phyloP scores from a whole-genome alignment of 192 early-diverging fungal species.

The Phycomyces nitens region DNA sequence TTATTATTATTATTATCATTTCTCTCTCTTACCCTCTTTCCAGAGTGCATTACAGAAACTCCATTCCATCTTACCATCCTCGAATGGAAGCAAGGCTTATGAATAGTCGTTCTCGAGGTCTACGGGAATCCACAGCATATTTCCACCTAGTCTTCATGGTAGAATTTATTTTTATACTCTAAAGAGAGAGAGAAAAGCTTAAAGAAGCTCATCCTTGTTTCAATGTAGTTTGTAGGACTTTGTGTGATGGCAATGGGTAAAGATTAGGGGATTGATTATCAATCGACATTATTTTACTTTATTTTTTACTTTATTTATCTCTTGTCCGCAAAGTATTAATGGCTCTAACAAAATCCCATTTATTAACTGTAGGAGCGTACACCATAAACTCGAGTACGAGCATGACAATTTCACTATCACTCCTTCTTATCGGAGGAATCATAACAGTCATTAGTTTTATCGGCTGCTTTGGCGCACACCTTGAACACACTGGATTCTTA shows the following conservation, averaged over 20 bases:
- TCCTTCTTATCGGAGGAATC: conserved; percentile 12
- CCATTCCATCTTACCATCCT: neutral
- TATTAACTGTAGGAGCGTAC: conserved; percentile 15
- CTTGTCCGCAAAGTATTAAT: conserved; percentile 1
- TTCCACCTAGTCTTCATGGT: conserved; percentile 18
- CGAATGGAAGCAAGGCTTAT: conserved; percentile 9
- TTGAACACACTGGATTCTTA: conserved; percentile 21
- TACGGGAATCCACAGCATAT: conserved; percentile 15
- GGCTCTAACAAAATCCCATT: too few relatives aligned
- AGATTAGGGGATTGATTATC: too few relatives aligned
- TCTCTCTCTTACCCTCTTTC: neutral
- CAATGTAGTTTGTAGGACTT: conserved; percentile 12
- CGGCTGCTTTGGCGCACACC: conserved; percentile 14
- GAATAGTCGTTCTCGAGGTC: conserved; percentile 12
- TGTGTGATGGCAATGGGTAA: conserved; percentile 13
- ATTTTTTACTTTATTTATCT: neutral
- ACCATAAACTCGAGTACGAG: conserved; percentile 14
- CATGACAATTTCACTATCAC: neutral
- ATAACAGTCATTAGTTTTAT: conserved; percentile 11
- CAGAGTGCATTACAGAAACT: neutral
- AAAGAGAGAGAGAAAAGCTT: neutral
- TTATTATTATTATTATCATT: too few relatives aligned
- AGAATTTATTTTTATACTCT: neutral
- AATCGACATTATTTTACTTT: neutral
- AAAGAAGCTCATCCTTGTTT: neutral